Percentiles rank a stretch among this genome's conserved stretches.
Evolutionary conservation across 2,329 filamentous ascomycete genomes (phyloP).

Genomic region (Sporothrix brasiliensis): DNA sequence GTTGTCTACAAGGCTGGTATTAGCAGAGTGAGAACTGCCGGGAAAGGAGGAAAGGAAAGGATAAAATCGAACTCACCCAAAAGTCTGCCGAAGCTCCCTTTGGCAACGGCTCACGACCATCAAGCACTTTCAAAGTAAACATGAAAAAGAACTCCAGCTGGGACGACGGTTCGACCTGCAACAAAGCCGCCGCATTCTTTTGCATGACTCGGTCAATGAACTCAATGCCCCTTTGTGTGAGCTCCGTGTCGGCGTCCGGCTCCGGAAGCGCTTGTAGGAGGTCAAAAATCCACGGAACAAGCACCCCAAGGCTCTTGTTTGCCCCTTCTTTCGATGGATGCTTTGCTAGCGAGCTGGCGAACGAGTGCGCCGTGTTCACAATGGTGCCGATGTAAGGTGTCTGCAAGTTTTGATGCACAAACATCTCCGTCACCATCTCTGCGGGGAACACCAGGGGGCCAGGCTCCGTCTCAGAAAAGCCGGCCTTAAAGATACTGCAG

Average conservation of each 20-base stretch:
- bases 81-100: conserved; percentile 75
- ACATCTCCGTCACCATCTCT: conserved; percentile 65
- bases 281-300: conserved; percentile 64
- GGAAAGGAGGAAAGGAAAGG: too few relatives aligned
- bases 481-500: conserved; percentile 71
- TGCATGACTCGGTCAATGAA: conserved; percentile 67
- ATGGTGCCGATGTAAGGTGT: conserved; percentile 69
- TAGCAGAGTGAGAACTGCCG: neutral
- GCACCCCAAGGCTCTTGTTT: conserved; percentile 52
- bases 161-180: conserved; percentile 58
- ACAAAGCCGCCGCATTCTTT: conserved; percentile 63
- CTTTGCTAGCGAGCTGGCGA: conserved; percentile 62
- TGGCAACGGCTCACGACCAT: conserved; percentile 71
- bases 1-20: conserved; percentile 47
- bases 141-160: conserved; percentile 68
- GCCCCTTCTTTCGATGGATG: conserved; percentile 48
- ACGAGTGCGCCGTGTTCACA: conserved; percentile 71
- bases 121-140: conserved; percentile 70
- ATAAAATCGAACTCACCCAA: conserved; percentile 59
- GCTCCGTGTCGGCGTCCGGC: conserved; percentile 67
- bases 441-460: conserved; percentile 78
- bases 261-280: conserved; percentile 65
- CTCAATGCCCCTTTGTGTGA: conserved; percentile 74
- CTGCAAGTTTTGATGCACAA: conserved; percentile 61
- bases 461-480: conserved; percentile 72